A percentile compares a stretch with the other conserved stretches of the same genome.
These are phyloP conservation scores for Phalaenopsis hybrid DNA, from an alignment of 116 monocot genomes.

Conservation along the genomic window DNA sequence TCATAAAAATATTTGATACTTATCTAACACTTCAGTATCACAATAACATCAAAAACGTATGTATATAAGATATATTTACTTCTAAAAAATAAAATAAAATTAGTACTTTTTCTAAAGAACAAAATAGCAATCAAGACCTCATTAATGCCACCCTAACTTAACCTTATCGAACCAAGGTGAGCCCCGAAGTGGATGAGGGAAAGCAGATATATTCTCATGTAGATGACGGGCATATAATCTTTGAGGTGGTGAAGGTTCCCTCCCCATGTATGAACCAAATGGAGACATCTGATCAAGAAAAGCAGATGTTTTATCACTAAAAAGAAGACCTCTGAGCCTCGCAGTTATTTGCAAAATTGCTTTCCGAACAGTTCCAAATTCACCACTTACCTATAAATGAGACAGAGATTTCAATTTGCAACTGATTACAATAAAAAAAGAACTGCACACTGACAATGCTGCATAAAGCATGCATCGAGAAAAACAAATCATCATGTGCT, in stretches of 20 bases:
- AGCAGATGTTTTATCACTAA: conserved; percentile 53
- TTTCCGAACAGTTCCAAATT: conserved; percentile 55
- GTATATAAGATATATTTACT: too few species aligned
- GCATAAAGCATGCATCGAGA: neutral
- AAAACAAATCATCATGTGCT: neutral
- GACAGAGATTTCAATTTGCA: conserved; percentile 14
- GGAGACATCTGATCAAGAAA: conserved; percentile 50
- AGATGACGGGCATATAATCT: conserved; percentile 33
- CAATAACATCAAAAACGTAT: too few species aligned
- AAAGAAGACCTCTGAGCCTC: conserved; percentile 65
- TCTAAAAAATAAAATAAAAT: too few species aligned
- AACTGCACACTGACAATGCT: neutral
- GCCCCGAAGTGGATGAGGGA: conserved; percentile 27
- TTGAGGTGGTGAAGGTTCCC: conserved; percentile 49
- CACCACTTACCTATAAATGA: conserved; percentile 52
- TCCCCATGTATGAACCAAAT: conserved; percentile 57
- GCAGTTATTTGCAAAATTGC: conserved; percentile 81
- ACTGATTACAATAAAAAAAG: neutral
- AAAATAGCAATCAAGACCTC: too few species aligned
- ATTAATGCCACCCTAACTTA: too few species aligned
- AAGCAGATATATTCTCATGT: conserved; percentile 49
- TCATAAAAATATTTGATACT: too few species aligned
- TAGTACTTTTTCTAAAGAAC: too few species aligned
- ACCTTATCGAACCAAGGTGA: neutral
- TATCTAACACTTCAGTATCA: too few species aligned